Evolutionary conservation across 202 grass and related monocot genomes (phyloP).

Genomic region (Digitaria exilis): DNA sequence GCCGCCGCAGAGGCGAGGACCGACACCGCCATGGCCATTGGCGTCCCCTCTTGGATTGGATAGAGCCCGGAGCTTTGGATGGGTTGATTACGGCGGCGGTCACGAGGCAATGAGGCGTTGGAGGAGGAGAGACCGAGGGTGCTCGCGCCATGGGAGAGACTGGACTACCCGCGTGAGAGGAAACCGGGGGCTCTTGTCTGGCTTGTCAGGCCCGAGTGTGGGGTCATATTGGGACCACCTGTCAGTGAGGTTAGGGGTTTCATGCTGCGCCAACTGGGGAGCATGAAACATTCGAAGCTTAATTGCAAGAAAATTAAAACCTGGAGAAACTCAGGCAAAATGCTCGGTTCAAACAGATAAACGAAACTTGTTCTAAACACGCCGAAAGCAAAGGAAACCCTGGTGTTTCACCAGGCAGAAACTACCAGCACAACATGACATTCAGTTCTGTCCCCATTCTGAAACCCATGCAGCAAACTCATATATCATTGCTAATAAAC

Average conservation of each 20-base stretch:
- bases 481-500: not conserved
- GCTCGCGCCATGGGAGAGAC: not conserved
- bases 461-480: not conserved
- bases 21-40: conserved; percentile 25
- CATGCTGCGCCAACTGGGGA: not conserved
- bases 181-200: not conserved
- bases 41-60: not conserved
- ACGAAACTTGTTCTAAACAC: not conserved
- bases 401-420: not conserved
- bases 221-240: not conserved
- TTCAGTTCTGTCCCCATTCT: not conserved
- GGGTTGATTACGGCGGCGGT: not conserved
- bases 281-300: not conserved
- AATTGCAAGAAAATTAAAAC: not conserved
- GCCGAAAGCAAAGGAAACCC: not conserved
- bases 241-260: not conserved
- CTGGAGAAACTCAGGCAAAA: not conserved
- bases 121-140: conserved; percentile 23
- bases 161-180: not conserved
- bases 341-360: not conserved
- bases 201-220: not conserved
- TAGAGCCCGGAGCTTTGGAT: not conserved
- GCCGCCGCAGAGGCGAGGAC: not conserved
- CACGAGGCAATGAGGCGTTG: not conserved
- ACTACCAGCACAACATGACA: not conserved